Base-by-base conservation (phyloP, 768 basidiomycete genomes). In the Calocybe gangraenosa region DNA sequence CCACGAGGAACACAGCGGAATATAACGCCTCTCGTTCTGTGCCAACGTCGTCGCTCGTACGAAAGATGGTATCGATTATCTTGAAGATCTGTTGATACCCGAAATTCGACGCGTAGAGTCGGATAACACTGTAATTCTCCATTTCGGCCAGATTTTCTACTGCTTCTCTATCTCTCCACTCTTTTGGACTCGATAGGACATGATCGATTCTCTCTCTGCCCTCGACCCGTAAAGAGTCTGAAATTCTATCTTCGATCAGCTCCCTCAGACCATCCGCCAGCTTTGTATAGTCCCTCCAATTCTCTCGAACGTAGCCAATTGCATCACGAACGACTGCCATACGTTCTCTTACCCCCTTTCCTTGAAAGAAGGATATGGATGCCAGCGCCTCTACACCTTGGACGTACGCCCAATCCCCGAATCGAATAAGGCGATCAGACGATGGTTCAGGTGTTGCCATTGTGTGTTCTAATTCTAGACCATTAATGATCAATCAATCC, bases 21-120 rank as follows among this genome's bases (percentile, higher is more conserved):
- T 54, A 52, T 3, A 57, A 42, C 10, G 40, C 40, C 14, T 49
- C 45, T 25, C 47, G 21, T 30, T 52, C 34, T 23, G 48, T 42
- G 8, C 43, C 42, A 25, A 34, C 38, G 8, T 42, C 39, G 19
- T 28, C 21, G 28, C 50, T 43, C 6, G 51, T 49, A 15, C 57
- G 48, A 44, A 58, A 47, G 30, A 56, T 51, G 17, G 37, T 46
- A 42, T 58, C 51, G 37, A 49, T 44, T 5, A 57, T 48, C 7
- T 49, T 51, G 49, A 59, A 57, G 39, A 59, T 39, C 17, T 50
- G 48, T 28, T 42, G 39, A 46, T 55, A 54, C 31, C 58, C 58
- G 25, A 40, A 48, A 22, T 44, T 41, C n/a, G 56, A 57, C 19
- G 52, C 49, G 33, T 59, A 59, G 19, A 57, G 37, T 37, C 45